Evolutionary conservation across 371 early-diverging fungal species (phyloP).

Genomic region (Batkoa obscura): DNA sequence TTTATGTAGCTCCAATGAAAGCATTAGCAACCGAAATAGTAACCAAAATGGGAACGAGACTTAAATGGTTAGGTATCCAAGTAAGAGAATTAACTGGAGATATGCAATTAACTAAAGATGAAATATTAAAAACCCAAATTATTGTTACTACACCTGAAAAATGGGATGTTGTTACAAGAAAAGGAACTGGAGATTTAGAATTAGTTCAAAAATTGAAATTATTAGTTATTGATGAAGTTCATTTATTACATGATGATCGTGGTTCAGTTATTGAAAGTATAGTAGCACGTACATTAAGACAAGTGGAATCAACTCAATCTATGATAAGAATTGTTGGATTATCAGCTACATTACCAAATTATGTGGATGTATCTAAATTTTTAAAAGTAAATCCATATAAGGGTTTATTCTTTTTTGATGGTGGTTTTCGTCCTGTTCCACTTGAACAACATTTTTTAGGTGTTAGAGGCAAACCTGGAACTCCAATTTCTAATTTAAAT

Average conservation of each 20-base stretch:
- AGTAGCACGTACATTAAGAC: slow-evolving; percentile 86
- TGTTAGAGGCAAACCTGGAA: slow-evolving; percentile 72
- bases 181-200: slow-evolving; percentile 78
- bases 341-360: slow-evolving; percentile 99
- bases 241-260: slow-evolving; percentile 95
- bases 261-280: slow-evolving; percentile 97
- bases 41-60: slow-evolving; percentile 68
- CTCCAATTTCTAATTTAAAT: slow-evolving; percentile 30
- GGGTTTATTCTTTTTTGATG: slow-evolving; percentile 92
- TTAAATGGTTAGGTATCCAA: slow-evolving; percentile 64
- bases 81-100: slow-evolving; percentile 92
- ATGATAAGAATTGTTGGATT: slow-evolving; percentile 96
- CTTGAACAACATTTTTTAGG: slow-evolving; percentile 89
- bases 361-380: slow-evolving; percentile 90
- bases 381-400: slow-evolving; percentile 78
- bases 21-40: slow-evolving; percentile 97
- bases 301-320: slow-evolving; percentile 78
- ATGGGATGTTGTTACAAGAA: slow-evolving; percentile 98
- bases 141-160: slow-evolving; percentile 99
- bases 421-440: slow-evolving; percentile 86
- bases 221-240: slow-evolving; percentile 98
- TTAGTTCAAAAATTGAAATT: slow-evolving; percentile 66
- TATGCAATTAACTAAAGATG: slow-evolving; percentile 87
- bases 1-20: slow-evolving; percentile 99
- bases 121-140: slow-evolving; percentile 81